Evolutionary conservation across 352 stramenopile species (phyloP), one percentile per base, ranked within the genome.

Genomic region (Globisporangium perplexum): DNA sequence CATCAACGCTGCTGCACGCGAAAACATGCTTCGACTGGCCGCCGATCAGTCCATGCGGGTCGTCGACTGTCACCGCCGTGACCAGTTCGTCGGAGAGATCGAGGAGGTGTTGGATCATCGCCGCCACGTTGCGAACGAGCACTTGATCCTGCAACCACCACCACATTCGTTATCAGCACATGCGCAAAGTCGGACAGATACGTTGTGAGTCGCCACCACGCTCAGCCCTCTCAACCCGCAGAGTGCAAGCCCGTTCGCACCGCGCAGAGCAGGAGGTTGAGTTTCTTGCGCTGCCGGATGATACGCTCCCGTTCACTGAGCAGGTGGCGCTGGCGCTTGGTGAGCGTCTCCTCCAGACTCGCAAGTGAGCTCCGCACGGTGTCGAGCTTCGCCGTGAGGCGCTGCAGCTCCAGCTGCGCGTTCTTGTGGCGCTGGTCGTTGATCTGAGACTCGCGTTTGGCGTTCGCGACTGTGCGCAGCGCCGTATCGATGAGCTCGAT

Each of bases 261-360:
- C 17, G 73, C 63, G 8, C 68, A 68, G 7, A 84, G 57, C 17
- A 82, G 51, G 20, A 68, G 31, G 26, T 81, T 84, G 48, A 84
- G 59, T 12, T 69, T 70, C 52, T 82, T 81, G 14, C 74, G 71
- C 44, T 79, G 65, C 26, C 67, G 71, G 28, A 82, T 82, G 61
- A 71, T 75, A 0, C 61, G 57, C 46, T 81, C 74, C 18, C 71
- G 69, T 26, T 71, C 69, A 7, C 61, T 57, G 14, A 77, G 57
- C 12, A 84, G 45, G 11, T 63, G 59, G 15, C 69, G 62, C 51
- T 82, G 68, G 1, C 68, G 57, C 23, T 58, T 63, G 1, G 23
- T 45, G n/a, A 84, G 66, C 31, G 71, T 76, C 31, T 59, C 62
- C 15, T 81, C 55, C 0, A 84, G 60, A 5, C 62, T 49, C 12